phyloP scores from a whole-genome alignment of 2,329 filamentous ascomycete genomes.

The Cryphonectria carpinicola region DNA sequence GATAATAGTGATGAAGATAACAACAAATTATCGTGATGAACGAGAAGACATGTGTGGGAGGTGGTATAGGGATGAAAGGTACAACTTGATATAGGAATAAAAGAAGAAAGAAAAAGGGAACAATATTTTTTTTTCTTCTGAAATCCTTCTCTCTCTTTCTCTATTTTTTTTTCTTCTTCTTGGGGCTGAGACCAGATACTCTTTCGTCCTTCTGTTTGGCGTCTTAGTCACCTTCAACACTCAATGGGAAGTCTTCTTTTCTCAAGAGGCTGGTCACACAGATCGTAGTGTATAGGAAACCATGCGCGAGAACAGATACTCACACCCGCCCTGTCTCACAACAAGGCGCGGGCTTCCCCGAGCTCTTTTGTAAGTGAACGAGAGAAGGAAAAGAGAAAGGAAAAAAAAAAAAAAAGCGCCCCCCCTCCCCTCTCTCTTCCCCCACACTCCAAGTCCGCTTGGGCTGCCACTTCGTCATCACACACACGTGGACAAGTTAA shows the following conservation, averaged over 20 bases:
- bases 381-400: too few species aligned
- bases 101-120: background rate
- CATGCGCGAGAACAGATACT: background rate
- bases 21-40: background rate
- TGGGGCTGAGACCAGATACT: background rate
- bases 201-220: background rate
- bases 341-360: conserved; percentile 2
- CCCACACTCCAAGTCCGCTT: background rate
- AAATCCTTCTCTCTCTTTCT: background rate
- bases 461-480: background rate
- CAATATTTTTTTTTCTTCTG: background rate
- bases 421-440: too few species aligned
- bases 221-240: background rate
- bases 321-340: background rate
- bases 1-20: background rate
- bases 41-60: background rate
- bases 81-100: background rate
- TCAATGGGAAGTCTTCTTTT: background rate
- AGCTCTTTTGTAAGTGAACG: background rate
- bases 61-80: background rate
- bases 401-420: background rate
- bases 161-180: background rate
- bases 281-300: background rate
- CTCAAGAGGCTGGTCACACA: background rate
- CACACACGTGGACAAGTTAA: background rate